Evolutionary conservation across 2,329 filamentous ascomycete genomes (phyloP).

Genomic region (Cytospora mali): DNA sequence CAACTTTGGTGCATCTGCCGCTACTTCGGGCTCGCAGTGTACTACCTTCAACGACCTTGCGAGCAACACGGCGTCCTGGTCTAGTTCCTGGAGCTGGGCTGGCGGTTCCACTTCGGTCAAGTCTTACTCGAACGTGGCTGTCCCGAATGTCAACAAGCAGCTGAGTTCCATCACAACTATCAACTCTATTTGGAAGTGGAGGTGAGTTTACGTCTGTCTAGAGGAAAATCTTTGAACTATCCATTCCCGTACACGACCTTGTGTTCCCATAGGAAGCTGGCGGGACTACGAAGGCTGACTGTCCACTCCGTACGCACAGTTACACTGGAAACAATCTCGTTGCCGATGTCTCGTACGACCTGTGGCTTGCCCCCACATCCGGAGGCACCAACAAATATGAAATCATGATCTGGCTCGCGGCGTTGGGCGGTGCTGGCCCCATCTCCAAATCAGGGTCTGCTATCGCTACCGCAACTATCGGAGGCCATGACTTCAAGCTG

Average conservation of each 20-base stretch:
- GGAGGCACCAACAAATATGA: slow-evolving; percentile 54
- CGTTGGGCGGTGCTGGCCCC: slow-evolving; percentile 59
- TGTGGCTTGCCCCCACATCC: slow-evolving; percentile 57
- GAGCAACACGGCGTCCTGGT: slow-evolving; percentile 44
- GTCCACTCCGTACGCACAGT: slow-evolving; percentile 29
- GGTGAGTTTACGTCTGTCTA: slow-evolving; percentile 32
- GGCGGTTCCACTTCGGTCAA: slow-evolving; percentile 46
- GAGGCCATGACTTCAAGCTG: slow-evolving; percentile 56
- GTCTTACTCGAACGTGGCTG: slow-evolving; percentile 48
- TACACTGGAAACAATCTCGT: slow-evolving; percentile 42
- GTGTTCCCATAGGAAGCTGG: too few species aligned
- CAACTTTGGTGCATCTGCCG: slow-evolving; percentile 47
- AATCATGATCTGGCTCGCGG: slow-evolving; percentile 66
- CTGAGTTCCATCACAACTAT: slow-evolving; percentile 41
- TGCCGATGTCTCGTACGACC: slow-evolving; percentile 62
- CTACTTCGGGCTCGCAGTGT: slow-evolving; percentile 46
- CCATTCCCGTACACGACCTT: too few species aligned
- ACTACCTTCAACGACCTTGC: slow-evolving; percentile 42
- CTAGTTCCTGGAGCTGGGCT: slow-evolving; percentile 47
- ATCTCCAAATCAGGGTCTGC: slow-evolving; percentile 55
- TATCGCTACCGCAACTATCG: slow-evolving; percentile 57
- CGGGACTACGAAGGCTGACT: not conserved
- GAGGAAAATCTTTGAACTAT: not conserved
- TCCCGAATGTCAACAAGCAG: slow-evolving; percentile 37
- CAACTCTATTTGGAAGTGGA: slow-evolving; percentile 43